Conservation (phyloP, 2,329 filamentous ascomycete species). For the Pseudopithomyces maydicus region DNA sequence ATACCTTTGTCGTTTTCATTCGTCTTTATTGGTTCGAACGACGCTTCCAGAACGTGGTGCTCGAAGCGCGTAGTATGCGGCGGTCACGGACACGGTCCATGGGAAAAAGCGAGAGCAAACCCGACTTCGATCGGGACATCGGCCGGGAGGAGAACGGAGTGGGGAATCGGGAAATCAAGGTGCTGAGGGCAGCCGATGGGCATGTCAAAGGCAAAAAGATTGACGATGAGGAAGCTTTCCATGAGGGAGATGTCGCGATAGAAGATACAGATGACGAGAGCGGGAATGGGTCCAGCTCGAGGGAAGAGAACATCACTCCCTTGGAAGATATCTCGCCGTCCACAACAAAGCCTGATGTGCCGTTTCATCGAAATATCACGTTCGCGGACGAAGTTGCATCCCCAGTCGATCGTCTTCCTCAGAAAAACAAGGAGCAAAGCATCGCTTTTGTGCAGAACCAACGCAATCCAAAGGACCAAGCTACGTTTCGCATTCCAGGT, state of each 20-base stretch:
- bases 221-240: slow-evolving; percentile 51
- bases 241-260: slow-evolving; percentile 45
- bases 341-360: slow-evolving; percentile 9
- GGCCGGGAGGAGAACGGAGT: slow-evolving; percentile 66
- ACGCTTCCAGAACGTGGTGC: slow-evolving; percentile 83
- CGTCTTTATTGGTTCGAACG: slow-evolving; percentile 99
- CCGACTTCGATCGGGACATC: slow-evolving; percentile 50
- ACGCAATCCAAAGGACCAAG: slow-evolving; percentile 71
- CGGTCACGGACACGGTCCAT: slow-evolving; percentile 66
- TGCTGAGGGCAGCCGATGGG: slow-evolving; percentile 64
- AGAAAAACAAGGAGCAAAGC: slow-evolving; percentile 71
- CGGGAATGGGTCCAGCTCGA: slow-evolving; percentile 9
- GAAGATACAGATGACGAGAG: slow-evolving; percentile 46
- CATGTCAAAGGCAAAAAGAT: slow-evolving; percentile 63
- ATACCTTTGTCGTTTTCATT: slow-evolving; percentile 81
- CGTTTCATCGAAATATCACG: slow-evolving; percentile 60
- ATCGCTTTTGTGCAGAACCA: slow-evolving; percentile 89
- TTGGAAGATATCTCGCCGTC: slow-evolving; percentile 21
- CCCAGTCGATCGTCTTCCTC: slow-evolving; percentile 60
- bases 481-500: slow-evolving; percentile 84
- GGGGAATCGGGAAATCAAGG: slow-evolving; percentile 67
- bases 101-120: slow-evolving; percentile 53
- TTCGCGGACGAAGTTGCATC: slow-evolving; percentile 72
- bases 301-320: neutral
- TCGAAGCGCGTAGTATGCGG: slow-evolving; percentile 71